Evolutionary conservation across 192 early-diverging fungal genomes (phyloP).

Genomic region (Irineochytrium annulatum): DNA sequence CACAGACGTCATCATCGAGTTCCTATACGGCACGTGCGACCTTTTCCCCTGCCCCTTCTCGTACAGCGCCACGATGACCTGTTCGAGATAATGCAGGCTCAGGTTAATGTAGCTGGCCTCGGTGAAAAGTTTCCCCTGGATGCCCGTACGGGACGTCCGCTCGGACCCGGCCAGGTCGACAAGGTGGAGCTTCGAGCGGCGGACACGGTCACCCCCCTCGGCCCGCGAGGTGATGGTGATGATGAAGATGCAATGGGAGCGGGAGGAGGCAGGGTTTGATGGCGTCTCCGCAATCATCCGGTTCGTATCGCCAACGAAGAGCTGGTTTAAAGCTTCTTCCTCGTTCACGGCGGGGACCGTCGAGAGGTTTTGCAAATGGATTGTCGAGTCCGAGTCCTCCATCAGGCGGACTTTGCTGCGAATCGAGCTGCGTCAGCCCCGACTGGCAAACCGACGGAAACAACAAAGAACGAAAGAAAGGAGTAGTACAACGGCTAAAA

Average conservation of each 20-base stretch:
- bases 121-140: slow-evolving; percentile 51
- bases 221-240: slow-evolving; percentile 32
- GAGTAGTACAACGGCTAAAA: neutral
- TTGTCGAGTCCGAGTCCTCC: slow-evolving; percentile 44
- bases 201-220: slow-evolving; percentile 43
- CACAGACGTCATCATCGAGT: slow-evolving; percentile 60
- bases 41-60: slow-evolving; percentile 51
- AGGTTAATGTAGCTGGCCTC: slow-evolving; percentile 62
- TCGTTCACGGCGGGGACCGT: slow-evolving; percentile 37
- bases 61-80: slow-evolving; percentile 61
- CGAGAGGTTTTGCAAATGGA: slow-evolving; percentile 55
- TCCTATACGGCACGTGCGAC: slow-evolving; percentile 58
- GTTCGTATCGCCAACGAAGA: slow-evolving; percentile 64
- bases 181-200: slow-evolving; percentile 53
- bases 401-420: slow-evolving; percentile 47
- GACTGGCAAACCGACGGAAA: neutral
- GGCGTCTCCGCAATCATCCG: slow-evolving; percentile 65
- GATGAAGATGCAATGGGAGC: slow-evolving; percentile 62
- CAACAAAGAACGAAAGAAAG: neutral
- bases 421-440: neutral
- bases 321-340: slow-evolving; percentile 57
- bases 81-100: slow-evolving; percentile 60
- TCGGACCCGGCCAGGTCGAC: slow-evolving; percentile 72
- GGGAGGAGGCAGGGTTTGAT: slow-evolving; percentile 58
- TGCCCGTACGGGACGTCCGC: slow-evolving; percentile 47